phyloP scores from a whole-genome alignment of 1,284 basidiomycete genomes.

The Fomitopsis pinicola region DNA sequence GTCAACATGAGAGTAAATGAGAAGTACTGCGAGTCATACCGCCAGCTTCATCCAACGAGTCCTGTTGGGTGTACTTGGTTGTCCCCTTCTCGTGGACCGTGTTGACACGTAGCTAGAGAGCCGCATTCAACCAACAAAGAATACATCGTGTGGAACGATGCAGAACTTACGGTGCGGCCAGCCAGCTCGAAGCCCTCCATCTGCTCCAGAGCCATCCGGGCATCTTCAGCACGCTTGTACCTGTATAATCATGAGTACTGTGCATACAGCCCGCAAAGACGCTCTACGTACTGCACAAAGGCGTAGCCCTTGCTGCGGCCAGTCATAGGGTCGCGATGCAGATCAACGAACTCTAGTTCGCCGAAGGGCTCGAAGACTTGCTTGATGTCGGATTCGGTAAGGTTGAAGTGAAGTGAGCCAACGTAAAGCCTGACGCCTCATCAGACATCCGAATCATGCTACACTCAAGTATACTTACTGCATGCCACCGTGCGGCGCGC shows the following conservation, averaged over 20 bases:
- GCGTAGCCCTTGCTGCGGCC: constrained; percentile 97
- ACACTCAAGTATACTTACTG: constrained; percentile 45
- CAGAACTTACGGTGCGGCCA: constrained; percentile 72
- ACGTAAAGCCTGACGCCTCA: constrained; percentile 77
- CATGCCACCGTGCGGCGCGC: constrained; percentile 73
- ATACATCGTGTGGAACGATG: constrained; percentile 4
- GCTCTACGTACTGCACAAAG: constrained; percentile 81
- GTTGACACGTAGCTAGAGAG: constrained; percentile 74
- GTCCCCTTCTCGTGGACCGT: constrained; percentile 89
- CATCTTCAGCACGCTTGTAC: constrained; percentile 86
- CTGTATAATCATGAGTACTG: constrained; percentile 33
- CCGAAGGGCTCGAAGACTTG: constrained; percentile 99
- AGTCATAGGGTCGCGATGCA: constrained; percentile 90
- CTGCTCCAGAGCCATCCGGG: constrained; percentile 93
- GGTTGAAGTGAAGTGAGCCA: constrained; percentile 93
- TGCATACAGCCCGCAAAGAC: constrained; percentile 1
- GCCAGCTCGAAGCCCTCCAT: constrained; percentile 99
- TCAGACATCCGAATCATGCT: constrained; percentile 8
- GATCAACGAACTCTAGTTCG: constrained; percentile 95
- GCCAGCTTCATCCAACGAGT: constrained; percentile 80
- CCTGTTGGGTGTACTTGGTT: constrained; percentile 67
- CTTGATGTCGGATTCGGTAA: constrained; percentile 93
- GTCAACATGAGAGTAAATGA: background rate
- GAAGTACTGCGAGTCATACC: constrained; percentile 38
- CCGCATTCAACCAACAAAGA: background rate